Percentiles rank a stretch among this genome's conserved stretches.
Conservation (phyloP, 768 basidiomycete species). For the Dioszegia hungarica region DNA sequence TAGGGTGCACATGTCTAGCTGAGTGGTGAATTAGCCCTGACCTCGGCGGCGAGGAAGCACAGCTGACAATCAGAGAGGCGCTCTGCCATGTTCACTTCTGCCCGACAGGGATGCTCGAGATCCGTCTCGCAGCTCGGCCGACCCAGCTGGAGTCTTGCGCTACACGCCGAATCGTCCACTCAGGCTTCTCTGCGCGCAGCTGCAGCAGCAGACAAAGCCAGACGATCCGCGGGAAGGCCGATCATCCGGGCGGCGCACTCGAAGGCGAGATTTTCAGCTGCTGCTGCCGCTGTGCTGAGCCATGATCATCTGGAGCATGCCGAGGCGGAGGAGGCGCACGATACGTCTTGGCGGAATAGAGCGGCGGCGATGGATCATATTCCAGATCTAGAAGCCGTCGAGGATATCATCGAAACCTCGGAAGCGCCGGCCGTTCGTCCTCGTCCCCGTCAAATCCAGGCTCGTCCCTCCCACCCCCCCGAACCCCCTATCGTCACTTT, state of each 20-base stretch:
- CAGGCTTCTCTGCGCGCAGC: slow-evolving; percentile 10
- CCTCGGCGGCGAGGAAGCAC: no score
- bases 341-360: no score
- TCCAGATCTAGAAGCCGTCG: neutral
- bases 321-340: neutral
- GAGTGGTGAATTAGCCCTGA: neutral
- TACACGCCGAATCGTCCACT: slow-evolving; percentile 14
- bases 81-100: slow-evolving; percentile 11
- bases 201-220: neutral
- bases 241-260: neutral
- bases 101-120: slow-evolving; percentile 11
- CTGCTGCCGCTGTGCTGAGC: slow-evolving; percentile 4
- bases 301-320: neutral
- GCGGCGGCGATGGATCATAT: neutral
- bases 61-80: neutral
- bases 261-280: slow-evolving; percentile 5
- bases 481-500: neutral
- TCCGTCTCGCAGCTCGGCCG: neutral
- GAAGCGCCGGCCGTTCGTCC: neutral
- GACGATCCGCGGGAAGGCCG: neutral
- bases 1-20: neutral
- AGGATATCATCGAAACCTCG: neutral
- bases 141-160: slow-evolving; percentile 9
- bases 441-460: neutral
- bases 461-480: neutral